Evolutionary conservation across 2,329 filamentous ascomycete species (phyloP), one percentile per base, ranked within the genome.

Genomic region (Atkinsonella hypoxylon): DNA sequence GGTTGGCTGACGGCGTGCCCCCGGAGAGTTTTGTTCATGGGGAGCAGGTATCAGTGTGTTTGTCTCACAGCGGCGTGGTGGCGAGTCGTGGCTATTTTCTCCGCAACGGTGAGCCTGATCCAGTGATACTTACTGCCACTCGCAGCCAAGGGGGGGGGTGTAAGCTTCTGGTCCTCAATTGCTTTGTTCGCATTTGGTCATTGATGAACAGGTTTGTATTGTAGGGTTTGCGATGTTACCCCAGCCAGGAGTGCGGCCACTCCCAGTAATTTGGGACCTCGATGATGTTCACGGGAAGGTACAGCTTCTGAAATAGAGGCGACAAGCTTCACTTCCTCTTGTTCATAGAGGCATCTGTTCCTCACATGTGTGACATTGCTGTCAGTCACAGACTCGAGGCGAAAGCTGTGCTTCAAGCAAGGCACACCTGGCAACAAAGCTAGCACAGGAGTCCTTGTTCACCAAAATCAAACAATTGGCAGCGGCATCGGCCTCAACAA

Each of bases 351-450:
- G 43, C 47, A 43, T 51, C 26, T 30, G 54, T 53, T 55, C 50
- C 53, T 55, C 41, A 26, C 54, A 54, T 56, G 54, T 52, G 54
- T 54, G 51, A 54, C 51, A 51, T 54, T 2, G 49, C 48, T 46
- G 44, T 44, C 50, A 45, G 51, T 53, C 51, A 40, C 15, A 39
- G 45, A 5, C 12, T 47, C 17, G 13, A 45, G 42, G 34, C 47
- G 18, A 38, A 40, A 31, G 10, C 39, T 38, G 46, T 52, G 48
- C 32, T 38, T 48, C 43, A n/a, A 26, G 38, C 43, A n/a, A 26
- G 38, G 17, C 31, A 41, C 44, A 18, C 30, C 31, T 39, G 34
- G 36, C 13, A 38, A 43, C 39, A 36, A 48, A 43, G 20, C 38
- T 17, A 36, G 31, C 38, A 30, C 9, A 30, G 26, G 15, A 22